Percentiles rank a stretch among this genome's conserved stretches.
phyloP scores from a whole-genome alignment of 2,329 filamentous ascomycete species.

The Penicillium sp. region DNA sequence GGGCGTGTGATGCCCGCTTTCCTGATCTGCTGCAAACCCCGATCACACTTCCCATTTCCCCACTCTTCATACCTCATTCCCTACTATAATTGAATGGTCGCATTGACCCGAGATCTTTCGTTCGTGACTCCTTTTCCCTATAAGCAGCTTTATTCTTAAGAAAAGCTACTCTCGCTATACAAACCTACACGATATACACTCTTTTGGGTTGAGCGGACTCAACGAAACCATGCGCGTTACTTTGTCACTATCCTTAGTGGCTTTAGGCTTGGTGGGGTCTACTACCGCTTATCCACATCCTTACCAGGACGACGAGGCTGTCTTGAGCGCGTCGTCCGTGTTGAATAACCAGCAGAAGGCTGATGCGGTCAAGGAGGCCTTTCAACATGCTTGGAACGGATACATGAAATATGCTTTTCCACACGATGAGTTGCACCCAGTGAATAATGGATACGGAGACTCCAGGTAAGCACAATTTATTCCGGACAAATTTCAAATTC shows the following conservation, averaged over 20 bases:
- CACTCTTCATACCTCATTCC: conserved; percentile 7
- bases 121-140: conserved; percentile 12
- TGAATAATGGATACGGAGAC: conserved; percentile 64
- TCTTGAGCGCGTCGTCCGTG: conserved; percentile 8
- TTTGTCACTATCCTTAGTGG: conserved; percentile 26
- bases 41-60: conserved; percentile 1
- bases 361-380: conserved; percentile 65
- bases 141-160: neutral
- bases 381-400: conserved; percentile 69
- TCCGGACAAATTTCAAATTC: neutral
- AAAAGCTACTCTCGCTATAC: neutral
- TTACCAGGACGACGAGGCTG: conserved; percentile 10
- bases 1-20: conserved; percentile 1
- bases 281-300: conserved; percentile 27
- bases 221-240: conserved; percentile 24
- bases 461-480: conserved; percentile 58
- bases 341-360: conserved; percentile 42
- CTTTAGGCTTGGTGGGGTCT: conserved; percentile 25
- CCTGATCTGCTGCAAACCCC: conserved; percentile 10
- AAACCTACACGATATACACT: neutral
- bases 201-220: neutral
- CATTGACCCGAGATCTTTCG: conserved; percentile 19
- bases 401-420: conserved; percentile 75
- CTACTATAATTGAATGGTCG: conserved; percentile 19
- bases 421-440: conserved; percentile 71